Evolutionary conservation across 2,329 filamentous ascomycete genomes (phyloP), one percentile per base, ranked within the genome.

Genomic region (Bipolaris oryzae): DNA sequence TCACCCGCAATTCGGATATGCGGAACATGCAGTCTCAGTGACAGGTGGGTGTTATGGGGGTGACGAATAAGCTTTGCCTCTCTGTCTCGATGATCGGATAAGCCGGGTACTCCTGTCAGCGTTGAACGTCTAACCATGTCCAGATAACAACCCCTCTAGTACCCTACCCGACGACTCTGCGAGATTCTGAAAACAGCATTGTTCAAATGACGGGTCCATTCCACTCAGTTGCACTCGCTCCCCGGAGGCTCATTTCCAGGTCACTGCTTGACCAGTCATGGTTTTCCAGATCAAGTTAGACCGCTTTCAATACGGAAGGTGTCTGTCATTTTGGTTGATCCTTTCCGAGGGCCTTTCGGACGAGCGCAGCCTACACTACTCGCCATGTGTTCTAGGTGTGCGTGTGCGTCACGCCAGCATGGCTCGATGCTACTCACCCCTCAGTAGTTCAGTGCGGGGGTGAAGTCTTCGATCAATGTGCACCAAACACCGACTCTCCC

Each of bases 271-370:
- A 13, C n/a, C 25, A 20, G 21, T 34, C 7, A 55, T 57, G 52
- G 53, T 62, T 43, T 37, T 49, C 58, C 47, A 10, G 39, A 59
- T 62, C 39, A 21, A 55, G 57, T 38, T 61, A 59, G 50, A 45
- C 53, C 16, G 52, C 56, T 23, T 48, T 50, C 16, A 37, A 25
- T 33, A 59, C 65, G 65, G 65, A 69, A 66, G 35, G 51, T 51
- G 18, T 57, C 58, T 62, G 53, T 57, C 55, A 31, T 50, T 46
- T 46, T 49, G 23, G 35, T 38, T 45, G 28, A 45, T 39, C 25
- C 42, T 55, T 54, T 60, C 64, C 62, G 68, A 62, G 39, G 39
- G 51, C 42, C 48, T 58, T 39, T 68, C 69, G 68, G 69, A 68
- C 66, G 67, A 71, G 58, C 66, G 69, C 68, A 70, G 39, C 35